Percentiles rank a stretch among this genome's conserved stretches.
phyloP scores from a whole-genome alignment of 2,329 filamentous ascomycete genomes.

The Phaeosphaeriaceae sp. region DNA sequence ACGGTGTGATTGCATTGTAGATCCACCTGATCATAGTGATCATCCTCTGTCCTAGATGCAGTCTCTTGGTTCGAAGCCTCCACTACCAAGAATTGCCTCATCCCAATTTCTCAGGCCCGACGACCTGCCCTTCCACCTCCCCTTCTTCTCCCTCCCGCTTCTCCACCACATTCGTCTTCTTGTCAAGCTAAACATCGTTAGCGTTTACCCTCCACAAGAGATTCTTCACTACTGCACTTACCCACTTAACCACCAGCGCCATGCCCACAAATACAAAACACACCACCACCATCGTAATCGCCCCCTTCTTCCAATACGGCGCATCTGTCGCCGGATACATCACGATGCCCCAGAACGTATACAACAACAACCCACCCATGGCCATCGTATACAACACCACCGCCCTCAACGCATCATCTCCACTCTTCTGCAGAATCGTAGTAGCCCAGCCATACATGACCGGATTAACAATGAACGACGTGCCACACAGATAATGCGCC shows the following conservation, averaged over 20 bases:
- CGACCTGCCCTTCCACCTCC: not conserved
- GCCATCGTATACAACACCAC: constrained; percentile 52
- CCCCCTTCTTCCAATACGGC: constrained; percentile 51
- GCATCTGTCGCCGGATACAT: constrained; percentile 53
- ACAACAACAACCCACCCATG: constrained; percentile 45
- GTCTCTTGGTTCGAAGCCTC: not conserved
- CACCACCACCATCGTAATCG: constrained; percentile 44
- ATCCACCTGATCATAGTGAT: too few species aligned
- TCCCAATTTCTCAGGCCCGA: not conserved
- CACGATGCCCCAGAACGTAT: constrained; percentile 55
- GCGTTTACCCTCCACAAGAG: not conserved
- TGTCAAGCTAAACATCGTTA: not conserved
- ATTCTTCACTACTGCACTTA: constrained; percentile 10
- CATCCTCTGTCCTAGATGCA: not conserved
- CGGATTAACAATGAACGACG: constrained; percentile 48
- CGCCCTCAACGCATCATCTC: constrained; percentile 51
- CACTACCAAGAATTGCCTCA: not conserved
- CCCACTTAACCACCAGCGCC: constrained; percentile 22
- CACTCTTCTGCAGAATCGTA: constrained; percentile 41
- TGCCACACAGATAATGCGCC: constrained; percentile 47
- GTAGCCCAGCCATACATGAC: constrained; percentile 50
- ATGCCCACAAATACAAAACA: constrained; percentile 21
- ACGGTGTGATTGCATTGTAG: too few species aligned
- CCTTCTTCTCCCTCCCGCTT: not conserved
- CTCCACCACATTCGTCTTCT: not conserved